Evolutionary conservation across 2,329 filamentous ascomycete genomes (phyloP).

Genomic region (Incumbomyces lentus): DNA sequence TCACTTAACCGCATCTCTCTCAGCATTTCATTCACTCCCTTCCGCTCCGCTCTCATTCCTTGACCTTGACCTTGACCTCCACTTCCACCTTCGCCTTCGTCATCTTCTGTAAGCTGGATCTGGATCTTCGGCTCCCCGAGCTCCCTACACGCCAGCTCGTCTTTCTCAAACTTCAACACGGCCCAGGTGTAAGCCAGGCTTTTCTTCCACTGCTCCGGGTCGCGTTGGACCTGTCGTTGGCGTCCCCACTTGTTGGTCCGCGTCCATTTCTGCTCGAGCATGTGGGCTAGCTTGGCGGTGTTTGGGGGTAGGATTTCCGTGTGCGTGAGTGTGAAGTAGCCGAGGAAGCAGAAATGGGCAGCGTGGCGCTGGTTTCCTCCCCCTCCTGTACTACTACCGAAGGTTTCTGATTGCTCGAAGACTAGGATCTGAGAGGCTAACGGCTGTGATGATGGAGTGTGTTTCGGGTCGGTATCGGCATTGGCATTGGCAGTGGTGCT

Average conservation of each 20-base stretch:
- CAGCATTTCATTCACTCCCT: slow-evolving; percentile 15
- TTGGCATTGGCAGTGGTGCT: background rate
- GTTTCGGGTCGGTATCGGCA: no score
- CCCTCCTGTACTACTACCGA: no score
- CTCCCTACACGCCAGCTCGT: background rate
- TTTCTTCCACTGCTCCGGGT: slow-evolving; percentile 9
- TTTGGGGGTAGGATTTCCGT: slow-evolving; percentile 12
- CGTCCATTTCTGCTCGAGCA: slow-evolving; percentile 16
- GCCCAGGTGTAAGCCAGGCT: slow-evolving; percentile 13
- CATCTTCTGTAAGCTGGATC: no score
- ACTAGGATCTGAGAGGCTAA: slow-evolving; percentile 9
- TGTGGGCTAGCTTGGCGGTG: slow-evolving; percentile 10
- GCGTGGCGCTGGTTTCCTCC: background rate
- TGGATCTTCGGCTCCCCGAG: slow-evolving; percentile 5
- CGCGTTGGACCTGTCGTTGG: slow-evolving; percentile 4
- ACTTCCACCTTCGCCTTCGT: background rate
- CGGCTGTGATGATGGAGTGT: no score
- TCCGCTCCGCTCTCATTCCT: background rate
- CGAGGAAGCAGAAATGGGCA: slow-evolving; percentile 9
- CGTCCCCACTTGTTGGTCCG: slow-evolving; percentile 1
- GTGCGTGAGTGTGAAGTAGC: slow-evolving; percentile 9
- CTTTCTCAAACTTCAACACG: slow-evolving; percentile 15
- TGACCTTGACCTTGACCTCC: slow-evolving; percentile 5
- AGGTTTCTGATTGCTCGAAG: slow-evolving; percentile 1
- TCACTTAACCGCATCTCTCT: slow-evolving; percentile 12